These are phyloP conservation scores for Plasmodium cynomolgi DNA, from an alignment of 169 alveolate genomes.

Conservation along the genomic window DNA sequence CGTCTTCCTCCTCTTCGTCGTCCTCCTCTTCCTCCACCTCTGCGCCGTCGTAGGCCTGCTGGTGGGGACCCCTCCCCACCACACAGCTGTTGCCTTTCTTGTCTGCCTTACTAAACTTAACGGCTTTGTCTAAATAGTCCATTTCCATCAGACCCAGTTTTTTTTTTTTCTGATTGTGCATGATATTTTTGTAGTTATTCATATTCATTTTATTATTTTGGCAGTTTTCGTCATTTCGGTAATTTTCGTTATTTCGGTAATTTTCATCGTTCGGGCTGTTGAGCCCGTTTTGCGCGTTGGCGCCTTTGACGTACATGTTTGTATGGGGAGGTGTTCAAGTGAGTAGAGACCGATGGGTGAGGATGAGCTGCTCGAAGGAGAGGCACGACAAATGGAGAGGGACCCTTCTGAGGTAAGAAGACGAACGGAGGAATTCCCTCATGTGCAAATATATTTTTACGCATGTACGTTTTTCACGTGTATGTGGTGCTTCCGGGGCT, in stretches of 20 bases:
- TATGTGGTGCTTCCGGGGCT: background rate
- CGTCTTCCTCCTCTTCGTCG: background rate
- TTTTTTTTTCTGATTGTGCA: conserved; percentile 44
- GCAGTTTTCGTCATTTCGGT: conserved; percentile 21
- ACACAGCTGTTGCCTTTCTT: background rate
- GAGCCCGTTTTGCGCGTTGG: background rate
- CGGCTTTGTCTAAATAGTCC: conserved; percentile 15
- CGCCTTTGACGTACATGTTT: conserved; percentile 29
- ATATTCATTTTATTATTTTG: conserved; percentile 37
- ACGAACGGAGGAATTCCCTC: background rate
- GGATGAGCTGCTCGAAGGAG: background rate
- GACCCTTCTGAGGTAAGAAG: background rate
- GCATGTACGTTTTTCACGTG: background rate
- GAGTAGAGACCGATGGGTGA: background rate
- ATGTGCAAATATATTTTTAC: background rate
- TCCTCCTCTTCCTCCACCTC: background rate
- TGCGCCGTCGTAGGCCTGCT: background rate
- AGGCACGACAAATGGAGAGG: background rate
- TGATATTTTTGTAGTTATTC: conserved; percentile 35
- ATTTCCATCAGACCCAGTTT: conserved; percentile 9
- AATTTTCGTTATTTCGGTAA: background rate
- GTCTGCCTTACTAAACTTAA: background rate
- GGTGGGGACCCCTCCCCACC: background rate
- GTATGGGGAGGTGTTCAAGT: background rate
- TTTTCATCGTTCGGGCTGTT: background rate